Conservation (phyloP, 495 filamentous ascomycete genomes). For the Acidomyces sp. region DNA sequence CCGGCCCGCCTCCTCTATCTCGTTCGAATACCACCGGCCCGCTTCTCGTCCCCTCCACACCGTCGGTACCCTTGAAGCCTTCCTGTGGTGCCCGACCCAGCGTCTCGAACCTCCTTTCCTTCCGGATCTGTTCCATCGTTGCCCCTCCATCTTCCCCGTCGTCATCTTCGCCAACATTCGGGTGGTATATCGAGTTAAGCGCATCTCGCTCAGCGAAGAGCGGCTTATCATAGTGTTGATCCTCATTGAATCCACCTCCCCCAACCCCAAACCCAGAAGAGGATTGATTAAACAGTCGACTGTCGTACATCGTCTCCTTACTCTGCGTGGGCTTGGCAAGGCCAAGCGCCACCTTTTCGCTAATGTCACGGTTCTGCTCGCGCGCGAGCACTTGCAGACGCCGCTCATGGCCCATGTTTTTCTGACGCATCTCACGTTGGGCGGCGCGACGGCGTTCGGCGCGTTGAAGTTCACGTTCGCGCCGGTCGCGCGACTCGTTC, state of each 20-base stretch:
- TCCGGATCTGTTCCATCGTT: conserved; percentile 78
- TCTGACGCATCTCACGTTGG: conserved; percentile 82
- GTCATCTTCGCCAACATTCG: conserved; percentile 53
- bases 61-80: conserved; percentile 74
- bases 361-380: conserved; percentile 93
- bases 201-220: conserved; percentile 95
- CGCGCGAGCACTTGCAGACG: conserved; percentile 81
- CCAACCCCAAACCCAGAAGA: conserved; percentile 76
- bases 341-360: conserved; percentile 91
- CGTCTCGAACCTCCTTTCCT: conserved; percentile 70
- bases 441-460: conserved; percentile 67
- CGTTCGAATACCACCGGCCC: conserved; percentile 98
- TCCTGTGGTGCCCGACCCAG: conserved; percentile 67
- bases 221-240: conserved; percentile 94
- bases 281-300: conserved; percentile 84
- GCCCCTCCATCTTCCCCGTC: conserved; percentile 66
- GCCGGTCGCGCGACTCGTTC: conserved; percentile 52
- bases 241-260: conserved; percentile 84
- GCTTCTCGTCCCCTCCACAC: conserved; percentile 79
- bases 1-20: conserved; percentile 39
- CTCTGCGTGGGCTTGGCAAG: conserved; percentile 87
- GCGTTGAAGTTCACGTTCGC: conserved; percentile 64
- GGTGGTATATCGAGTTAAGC: conserved; percentile 86
- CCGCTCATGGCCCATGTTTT: conserved; percentile 87
- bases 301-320: conserved; percentile 91